Percentiles rank a stretch among this genome's conserved stretches.
These are phyloP conservation scores for Cladosporium cucumerinum DNA, from an alignment of 2,329 filamentous ascomycete species.

Conservation along the genomic window DNA sequence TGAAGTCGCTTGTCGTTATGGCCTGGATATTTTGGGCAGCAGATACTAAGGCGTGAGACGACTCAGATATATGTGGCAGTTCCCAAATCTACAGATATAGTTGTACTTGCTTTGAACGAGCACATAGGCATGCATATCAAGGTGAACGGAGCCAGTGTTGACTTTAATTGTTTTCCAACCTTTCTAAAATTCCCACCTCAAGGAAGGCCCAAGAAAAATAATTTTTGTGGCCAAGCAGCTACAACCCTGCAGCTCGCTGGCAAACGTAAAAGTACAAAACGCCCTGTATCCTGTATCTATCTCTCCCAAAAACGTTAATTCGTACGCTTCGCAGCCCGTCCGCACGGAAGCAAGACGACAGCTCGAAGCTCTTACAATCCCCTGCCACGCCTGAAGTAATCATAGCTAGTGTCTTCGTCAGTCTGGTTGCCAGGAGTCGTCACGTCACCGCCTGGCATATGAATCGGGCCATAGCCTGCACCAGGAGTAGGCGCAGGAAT, in stretches of 20 bases:
- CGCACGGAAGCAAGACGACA: neutral
- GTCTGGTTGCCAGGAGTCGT: slow-evolving; percentile 30
- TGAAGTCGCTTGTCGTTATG: slow-evolving; percentile 40
- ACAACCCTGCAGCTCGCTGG: neutral
- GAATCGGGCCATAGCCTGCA: slow-evolving; percentile 30
- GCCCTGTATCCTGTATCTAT: slow-evolving; percentile 7
- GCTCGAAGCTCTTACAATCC: neutral
- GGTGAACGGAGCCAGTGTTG: neutral
- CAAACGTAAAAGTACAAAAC: neutral
- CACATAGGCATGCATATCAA: neutral
- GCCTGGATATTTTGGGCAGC: slow-evolving; percentile 44
- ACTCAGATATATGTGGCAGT: neutral
- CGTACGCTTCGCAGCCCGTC: slow-evolving; percentile 1
- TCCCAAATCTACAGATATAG: neutral
- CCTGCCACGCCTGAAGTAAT: slow-evolving; percentile 37
- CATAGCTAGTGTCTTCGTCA: slow-evolving; percentile 39
- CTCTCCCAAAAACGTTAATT: neutral
- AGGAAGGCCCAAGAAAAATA: neutral
- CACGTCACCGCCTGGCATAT: slow-evolving; percentile 12
- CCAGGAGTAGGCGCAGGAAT: slow-evolving; percentile 21
- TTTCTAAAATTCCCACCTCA: neutral
- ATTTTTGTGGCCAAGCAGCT: neutral
- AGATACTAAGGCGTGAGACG: slow-evolving; percentile 24
- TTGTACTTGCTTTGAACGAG: neutral
- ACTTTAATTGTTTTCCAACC: neutral